Conservation (phyloP, 768 basidiomycete genomes). For the Rhodotorula graminis region DNA sequence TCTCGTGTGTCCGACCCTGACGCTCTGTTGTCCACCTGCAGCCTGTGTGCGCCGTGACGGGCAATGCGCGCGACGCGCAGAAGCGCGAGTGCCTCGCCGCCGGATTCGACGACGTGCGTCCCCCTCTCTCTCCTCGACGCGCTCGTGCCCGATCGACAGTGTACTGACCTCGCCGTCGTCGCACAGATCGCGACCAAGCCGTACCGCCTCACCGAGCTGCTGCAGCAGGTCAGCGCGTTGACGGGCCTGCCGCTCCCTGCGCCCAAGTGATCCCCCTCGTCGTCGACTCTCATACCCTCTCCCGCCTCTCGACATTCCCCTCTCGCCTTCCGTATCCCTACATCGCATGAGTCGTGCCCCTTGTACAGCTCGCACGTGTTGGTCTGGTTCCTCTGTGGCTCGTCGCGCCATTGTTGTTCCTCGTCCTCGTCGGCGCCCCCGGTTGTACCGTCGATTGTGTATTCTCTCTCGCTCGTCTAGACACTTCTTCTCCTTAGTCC, state of each 20-base stretch:
- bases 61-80: conserved; percentile 6
- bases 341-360: too few relatives aligned
- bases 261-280: background rate
- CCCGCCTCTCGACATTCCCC: too few relatives aligned
- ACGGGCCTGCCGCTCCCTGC: background rate
- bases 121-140: background rate
- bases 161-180: background rate
- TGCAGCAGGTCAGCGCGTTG: conserved; percentile 1
- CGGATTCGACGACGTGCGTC: conserved; percentile 24
- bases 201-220: conserved; percentile 9
- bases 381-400: too few relatives aligned
- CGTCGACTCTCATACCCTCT: too few relatives aligned
- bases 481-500: too few relatives aligned
- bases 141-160: background rate
- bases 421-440: too few relatives aligned
- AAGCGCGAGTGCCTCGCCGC: background rate
- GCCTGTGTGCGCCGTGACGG: conserved; percentile 26
- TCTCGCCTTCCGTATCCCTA: too few relatives aligned
- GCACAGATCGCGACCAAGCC: conserved; percentile 21
- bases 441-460: too few relatives aligned
- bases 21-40: background rate
- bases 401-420: too few relatives aligned
- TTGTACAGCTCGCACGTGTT: too few relatives aligned
- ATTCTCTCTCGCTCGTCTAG: too few relatives aligned
- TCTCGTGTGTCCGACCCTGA: background rate